Evolutionary conservation across 257 asterid genomes (phyloP), one percentile per base, ranked within the genome.

Genomic region (Petrea volubilis): DNA sequence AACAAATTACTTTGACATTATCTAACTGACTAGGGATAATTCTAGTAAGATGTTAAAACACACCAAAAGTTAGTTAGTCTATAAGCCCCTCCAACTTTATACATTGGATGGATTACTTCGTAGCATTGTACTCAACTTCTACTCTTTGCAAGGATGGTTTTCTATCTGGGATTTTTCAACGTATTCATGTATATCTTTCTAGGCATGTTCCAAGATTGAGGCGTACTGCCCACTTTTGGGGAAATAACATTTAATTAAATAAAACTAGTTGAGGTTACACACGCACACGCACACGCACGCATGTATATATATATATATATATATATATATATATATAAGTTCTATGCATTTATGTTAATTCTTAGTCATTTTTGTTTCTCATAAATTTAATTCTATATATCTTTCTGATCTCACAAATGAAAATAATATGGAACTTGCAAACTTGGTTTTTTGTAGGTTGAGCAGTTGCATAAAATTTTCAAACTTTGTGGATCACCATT

Each of bases 401-500:
- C 49, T 25, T 63, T 62, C 68, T 52, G 29, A 25, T 63, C 31
- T 75, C 52, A 29, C 50, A 28, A n/a, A n/a, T 47, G 11, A 38
- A n/a, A 24, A 38, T n/a, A n/a, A n/a, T 15, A 62, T 65, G 34
- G n/a, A 24, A n/a, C n/a, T 47, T 57, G 36, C 73, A 62, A n/a
- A 68, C 33, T 73, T 69, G 73, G 28, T 31, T 49, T n/a, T n/a
- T 66, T 29, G 68, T 79, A 93, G 99, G 99, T 95, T 62, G 99
- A 95, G 85, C 99, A 95, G 83, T 74, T 95, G 52, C 99, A 95
- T 77, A 95, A 95, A 76, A 95, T 95, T 67, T 95, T 95, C 82
- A 95, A 95, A 81, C 96, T 95, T 52, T 95, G 99, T 71, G 99
- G 99, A 31, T 95, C 99, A 15, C 99, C 99, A 15, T 85, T 90